These are phyloP conservation scores for Endocladia muricata DNA, from an alignment of 31 red algal species.

Conservation along the genomic window DNA sequence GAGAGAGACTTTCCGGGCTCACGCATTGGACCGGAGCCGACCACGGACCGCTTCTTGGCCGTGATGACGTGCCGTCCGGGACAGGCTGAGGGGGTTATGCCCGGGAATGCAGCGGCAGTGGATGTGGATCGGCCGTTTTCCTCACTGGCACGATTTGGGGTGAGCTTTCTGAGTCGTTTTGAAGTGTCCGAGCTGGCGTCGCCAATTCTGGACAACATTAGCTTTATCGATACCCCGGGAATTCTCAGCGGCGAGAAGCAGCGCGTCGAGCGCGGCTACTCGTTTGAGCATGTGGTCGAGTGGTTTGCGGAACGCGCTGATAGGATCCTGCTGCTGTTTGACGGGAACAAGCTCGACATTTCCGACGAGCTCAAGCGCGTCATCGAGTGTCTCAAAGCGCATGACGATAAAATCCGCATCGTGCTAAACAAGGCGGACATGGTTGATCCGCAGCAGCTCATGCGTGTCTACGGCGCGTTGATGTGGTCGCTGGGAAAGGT, in stretches of 20 bases:
- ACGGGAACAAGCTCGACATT: constrained; percentile 87
- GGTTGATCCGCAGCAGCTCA: constrained; percentile 77
- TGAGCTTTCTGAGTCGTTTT: constrained; percentile 74
- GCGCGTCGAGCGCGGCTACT: constrained; percentile 72
- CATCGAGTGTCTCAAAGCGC: constrained; percentile 71
- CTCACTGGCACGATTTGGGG: constrained; percentile 59
- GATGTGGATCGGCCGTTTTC: constrained; percentile 76
- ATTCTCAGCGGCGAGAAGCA: constrained; percentile 86
- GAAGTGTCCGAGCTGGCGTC: constrained; percentile 75
- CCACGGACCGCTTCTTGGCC: constrained; percentile 76
- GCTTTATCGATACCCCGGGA: constrained; percentile 82
- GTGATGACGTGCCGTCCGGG: constrained; percentile 57
- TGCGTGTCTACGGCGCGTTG: constrained; percentile 87
- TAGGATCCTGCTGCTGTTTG: constrained; percentile 74
- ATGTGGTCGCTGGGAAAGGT: constrained; percentile 88
- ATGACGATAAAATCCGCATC: constrained; percentile 86
- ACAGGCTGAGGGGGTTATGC: constrained; percentile 62
- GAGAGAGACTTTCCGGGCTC: constrained; percentile 82
- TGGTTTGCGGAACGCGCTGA: constrained; percentile 90
- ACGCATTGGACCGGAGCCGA: constrained; percentile 75
- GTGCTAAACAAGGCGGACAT: constrained; percentile 87
- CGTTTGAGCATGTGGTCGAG: constrained; percentile 76
- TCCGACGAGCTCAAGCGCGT: constrained; percentile 90
- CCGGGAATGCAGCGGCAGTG: constrained; percentile 75
- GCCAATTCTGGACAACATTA: constrained; percentile 79